phyloP scores from a whole-genome alignment of 371 early-diverging fungal genomes.

The Apophysomyces sp. region DNA sequence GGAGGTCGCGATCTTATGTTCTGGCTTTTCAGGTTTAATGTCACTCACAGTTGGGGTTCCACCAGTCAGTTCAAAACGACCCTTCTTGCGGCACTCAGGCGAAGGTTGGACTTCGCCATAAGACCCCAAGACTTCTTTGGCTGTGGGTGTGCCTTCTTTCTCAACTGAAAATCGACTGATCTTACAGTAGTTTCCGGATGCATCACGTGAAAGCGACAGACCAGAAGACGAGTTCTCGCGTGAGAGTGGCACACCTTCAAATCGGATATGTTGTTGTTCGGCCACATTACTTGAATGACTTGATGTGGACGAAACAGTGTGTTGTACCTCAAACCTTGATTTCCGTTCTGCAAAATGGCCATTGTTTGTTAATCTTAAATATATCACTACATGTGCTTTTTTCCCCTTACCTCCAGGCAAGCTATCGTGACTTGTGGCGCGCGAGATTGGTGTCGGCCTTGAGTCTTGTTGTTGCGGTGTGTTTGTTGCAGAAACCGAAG shows the following conservation, averaged over 20 bases:
- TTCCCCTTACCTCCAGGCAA: constrained; percentile 5
- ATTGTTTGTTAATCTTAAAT: neutral
- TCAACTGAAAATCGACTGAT: constrained; percentile 27
- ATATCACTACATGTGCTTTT: too few relatives aligned
- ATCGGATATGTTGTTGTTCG: constrained; percentile 19
- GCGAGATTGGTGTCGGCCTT: constrained; percentile 7
- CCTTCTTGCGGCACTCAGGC: constrained; percentile 41
- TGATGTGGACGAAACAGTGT: neutral
- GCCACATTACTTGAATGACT: constrained; percentile 4
- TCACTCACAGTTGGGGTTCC: constrained; percentile 9
- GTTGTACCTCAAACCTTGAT: constrained; percentile 23
- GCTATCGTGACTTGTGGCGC: constrained; percentile 14
- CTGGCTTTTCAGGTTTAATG: neutral
- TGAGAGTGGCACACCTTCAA: constrained; percentile 25
- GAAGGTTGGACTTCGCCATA: neutral
- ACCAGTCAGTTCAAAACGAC: constrained; percentile 42
- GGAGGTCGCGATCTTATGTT: neutral
- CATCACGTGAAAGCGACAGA: constrained; percentile 16
- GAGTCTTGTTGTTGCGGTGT: constrained; percentile 5
- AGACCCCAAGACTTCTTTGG: neutral
- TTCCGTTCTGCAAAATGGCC: constrained; percentile 10
- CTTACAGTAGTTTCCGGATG: constrained; percentile 18
- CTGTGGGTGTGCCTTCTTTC: constrained; percentile 9
- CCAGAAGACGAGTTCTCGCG: constrained; percentile 42
- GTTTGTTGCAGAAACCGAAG: neutral